Conservation (phyloP, 2,329 filamentous ascomycete genomes). For the Colletotrichum tanaceti region DNA sequence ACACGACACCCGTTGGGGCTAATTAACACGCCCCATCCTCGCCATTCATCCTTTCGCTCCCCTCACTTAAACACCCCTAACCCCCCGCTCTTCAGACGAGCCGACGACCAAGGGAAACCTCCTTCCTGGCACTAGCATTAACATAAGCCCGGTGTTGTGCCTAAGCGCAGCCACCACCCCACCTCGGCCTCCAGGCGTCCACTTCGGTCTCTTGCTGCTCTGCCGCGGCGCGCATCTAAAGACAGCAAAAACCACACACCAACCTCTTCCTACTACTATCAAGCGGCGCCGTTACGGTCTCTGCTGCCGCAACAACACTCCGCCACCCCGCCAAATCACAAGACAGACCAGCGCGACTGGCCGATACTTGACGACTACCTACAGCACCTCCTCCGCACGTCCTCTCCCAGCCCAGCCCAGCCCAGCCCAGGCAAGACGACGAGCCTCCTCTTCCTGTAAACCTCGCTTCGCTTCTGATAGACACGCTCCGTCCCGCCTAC, state of each 20-base stretch:
- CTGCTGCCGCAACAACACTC: constrained; percentile 30
- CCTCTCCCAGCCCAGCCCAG: constrained; percentile 14
- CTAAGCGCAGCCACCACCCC: constrained; percentile 40
- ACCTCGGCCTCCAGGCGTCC: constrained; percentile 34
- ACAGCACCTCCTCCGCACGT: constrained; percentile 16
- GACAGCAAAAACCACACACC: constrained; percentile 35
- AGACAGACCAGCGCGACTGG: constrained; percentile 31
- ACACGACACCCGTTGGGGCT: constrained; percentile 9
- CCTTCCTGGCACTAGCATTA: constrained; percentile 34
- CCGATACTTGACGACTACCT: constrained; percentile 10
- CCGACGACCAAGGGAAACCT: constrained; percentile 26
- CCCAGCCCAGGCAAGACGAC: constrained; percentile 8
- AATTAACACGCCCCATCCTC: constrained; percentile 18
- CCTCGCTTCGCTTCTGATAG: constrained; percentile 28
- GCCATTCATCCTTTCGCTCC: constrained; percentile 24
- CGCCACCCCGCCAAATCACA: constrained; percentile 40
- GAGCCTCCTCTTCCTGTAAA: constrained; percentile 15
- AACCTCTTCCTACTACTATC: constrained; percentile 34
- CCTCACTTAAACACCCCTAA: constrained; percentile 13
- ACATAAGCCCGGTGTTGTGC: constrained; percentile 38
- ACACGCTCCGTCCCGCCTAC: constrained; percentile 26
- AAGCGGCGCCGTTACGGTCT: constrained; percentile 13
- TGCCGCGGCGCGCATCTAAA: constrained; percentile 38
- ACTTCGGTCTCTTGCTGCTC: constrained; percentile 29
- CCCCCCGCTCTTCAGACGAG: constrained; percentile 30